phyloP scores from a whole-genome alignment of 345 rosid species.

The Salix purpurea region DNA sequence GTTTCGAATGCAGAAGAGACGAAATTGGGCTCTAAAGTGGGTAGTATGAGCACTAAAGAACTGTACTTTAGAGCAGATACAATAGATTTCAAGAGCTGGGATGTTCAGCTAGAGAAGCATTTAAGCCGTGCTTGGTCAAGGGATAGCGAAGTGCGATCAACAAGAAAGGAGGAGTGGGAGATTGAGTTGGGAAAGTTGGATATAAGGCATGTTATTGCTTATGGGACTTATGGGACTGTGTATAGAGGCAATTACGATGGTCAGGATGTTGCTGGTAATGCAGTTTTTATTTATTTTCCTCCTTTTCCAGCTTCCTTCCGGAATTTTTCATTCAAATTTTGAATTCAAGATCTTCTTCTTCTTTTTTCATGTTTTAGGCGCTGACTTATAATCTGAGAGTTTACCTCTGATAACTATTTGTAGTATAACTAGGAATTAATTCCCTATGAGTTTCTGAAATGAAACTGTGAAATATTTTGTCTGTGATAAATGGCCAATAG shows the following conservation, averaged over 20 bases:
- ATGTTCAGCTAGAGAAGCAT: constrained; percentile 32
- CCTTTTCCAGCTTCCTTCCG: neutral
- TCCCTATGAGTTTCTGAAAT: neutral
- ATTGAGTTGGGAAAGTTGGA: constrained; percentile 26
- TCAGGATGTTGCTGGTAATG: constrained; percentile 34
- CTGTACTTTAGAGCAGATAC: constrained; percentile 26
- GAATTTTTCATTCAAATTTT: neutral
- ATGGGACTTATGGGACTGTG: constrained; percentile 32
- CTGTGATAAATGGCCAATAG: neutral
- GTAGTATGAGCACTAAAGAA: constrained; percentile 15
- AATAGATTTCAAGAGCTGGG: constrained; percentile 36
- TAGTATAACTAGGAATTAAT: neutral
- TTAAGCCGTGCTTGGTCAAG: constrained; percentile 34
- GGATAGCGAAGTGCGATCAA: constrained; percentile 14
- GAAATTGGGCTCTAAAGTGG: constrained; percentile 13
- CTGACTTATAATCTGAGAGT: neutral
- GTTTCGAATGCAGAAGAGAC: neutral
- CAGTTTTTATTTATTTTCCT: neutral
- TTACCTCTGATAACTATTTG: neutral
- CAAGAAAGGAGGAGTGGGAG: constrained; percentile 27
- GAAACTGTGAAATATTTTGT: neutral
- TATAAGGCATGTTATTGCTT: constrained; percentile 24
- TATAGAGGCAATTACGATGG: constrained; percentile 33
- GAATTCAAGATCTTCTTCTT: neutral
- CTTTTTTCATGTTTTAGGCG: too few relatives aligned